These are phyloP conservation scores for Olyra latifolia DNA, from an alignment of 176 grass and related monocot species.

Conservation along the genomic window DNA sequence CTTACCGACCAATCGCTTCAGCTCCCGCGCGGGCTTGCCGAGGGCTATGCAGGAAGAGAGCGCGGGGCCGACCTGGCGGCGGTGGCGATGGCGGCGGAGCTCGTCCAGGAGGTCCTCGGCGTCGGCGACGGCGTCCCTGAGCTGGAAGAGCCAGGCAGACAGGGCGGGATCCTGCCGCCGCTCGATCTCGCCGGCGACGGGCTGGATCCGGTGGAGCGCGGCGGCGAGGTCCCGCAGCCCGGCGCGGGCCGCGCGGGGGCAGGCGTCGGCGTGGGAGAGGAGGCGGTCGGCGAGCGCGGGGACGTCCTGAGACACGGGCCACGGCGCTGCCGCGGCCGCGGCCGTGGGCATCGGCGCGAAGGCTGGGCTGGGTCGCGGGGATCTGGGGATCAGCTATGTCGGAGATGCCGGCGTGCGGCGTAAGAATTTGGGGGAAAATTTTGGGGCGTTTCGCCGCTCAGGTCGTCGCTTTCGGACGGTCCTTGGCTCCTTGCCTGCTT, in stretches of 20 bases:
- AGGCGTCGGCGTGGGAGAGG: not conserved
- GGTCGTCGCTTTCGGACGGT: not conserved
- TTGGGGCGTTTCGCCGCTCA: no score
- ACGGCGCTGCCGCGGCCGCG: not conserved
- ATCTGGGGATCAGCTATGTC: not conserved
- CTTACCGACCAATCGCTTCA: not conserved
- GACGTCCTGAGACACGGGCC: slow-evolving; percentile 42
- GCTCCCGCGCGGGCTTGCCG: not conserved
- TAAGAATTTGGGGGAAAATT: no score
- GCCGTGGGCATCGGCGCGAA: slow-evolving; percentile 11
- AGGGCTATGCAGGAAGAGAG: slow-evolving; percentile 4
- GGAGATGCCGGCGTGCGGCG: no score
- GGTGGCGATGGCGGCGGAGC: not conserved
- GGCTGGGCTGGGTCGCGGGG: not conserved
- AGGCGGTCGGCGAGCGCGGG: slow-evolving; percentile 22
- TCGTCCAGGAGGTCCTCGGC: slow-evolving; percentile 40
- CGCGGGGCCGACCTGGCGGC: not conserved
- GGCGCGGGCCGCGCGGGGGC: not conserved
- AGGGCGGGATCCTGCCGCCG: not conserved
- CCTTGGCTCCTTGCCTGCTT: no score
- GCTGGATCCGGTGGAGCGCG: slow-evolving; percentile 32
- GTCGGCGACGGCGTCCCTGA: slow-evolving; percentile 30
- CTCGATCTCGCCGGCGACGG: slow-evolving; percentile 20
- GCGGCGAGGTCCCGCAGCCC: slow-evolving; percentile 19
- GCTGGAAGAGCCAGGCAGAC: slow-evolving; percentile 14